phyloP scores from a whole-genome alignment of 371 early-diverging fungal genomes.

The Syncephalastrum contaminatum region DNA sequence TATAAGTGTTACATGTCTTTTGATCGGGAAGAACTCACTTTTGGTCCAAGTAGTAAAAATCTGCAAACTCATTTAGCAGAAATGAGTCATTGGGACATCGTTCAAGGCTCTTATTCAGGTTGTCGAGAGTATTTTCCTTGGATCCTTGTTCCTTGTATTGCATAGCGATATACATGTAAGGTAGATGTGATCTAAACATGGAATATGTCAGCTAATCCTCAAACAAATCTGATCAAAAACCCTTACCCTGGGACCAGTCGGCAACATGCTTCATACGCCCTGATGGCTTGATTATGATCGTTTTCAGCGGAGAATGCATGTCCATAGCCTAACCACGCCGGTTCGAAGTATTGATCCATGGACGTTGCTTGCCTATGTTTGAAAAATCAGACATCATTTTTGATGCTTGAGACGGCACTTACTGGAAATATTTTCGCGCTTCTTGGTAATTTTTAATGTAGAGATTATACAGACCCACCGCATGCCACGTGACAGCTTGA shows the following conservation, averaged over 20 bases:
- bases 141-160: conserved; percentile 64
- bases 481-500: conserved; percentile 60
- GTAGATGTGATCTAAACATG: conserved; percentile 59
- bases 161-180: conserved; percentile 74
- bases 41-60: conserved; percentile 52
- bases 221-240: not conserved
- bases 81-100: conserved; percentile 64
- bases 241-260: conserved; percentile 66
- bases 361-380: conserved; percentile 51
- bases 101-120: conserved; percentile 46
- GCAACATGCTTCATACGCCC: conserved; percentile 65
- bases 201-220: not conserved
- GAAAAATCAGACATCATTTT: not conserved
- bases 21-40: conserved; percentile 36
- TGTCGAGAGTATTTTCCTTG: conserved; percentile 53
- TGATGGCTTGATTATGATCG: conserved; percentile 68
- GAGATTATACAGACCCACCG: conserved; percentile 76
- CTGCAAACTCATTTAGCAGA: conserved; percentile 69
- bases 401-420: not conserved
- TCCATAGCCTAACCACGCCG: conserved; percentile 79
- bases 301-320: conserved; percentile 78
- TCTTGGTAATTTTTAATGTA: conserved; percentile 54
- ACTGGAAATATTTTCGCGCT: conserved; percentile 64
- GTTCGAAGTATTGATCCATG: conserved; percentile 61
- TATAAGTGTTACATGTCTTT: not conserved